These are phyloP conservation scores for Colletotrichum ledebouriae DNA, from an alignment of 2,329 filamentous ascomycete species.

Conservation along the genomic window DNA sequence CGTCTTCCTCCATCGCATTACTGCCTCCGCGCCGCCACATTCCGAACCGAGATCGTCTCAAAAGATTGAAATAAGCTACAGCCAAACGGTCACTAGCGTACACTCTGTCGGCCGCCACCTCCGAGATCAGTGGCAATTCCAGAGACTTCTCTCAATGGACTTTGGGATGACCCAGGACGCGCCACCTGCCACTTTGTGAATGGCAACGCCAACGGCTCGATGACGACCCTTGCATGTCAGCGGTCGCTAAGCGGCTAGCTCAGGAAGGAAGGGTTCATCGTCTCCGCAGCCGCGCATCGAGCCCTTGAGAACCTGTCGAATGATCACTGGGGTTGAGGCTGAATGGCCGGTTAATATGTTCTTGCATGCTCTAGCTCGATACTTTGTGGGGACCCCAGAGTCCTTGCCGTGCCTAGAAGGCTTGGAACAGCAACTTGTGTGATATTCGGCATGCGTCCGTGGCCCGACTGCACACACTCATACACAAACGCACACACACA, in stretches of 20 bases:
- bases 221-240: slow-evolving; percentile 40
- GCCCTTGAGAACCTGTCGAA: slow-evolving; percentile 20
- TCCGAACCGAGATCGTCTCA: background rate
- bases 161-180: background rate
- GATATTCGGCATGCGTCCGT: slow-evolving; percentile 20
- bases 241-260: slow-evolving; percentile 28
- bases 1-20: background rate
- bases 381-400: slow-evolving; percentile 29
- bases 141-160: background rate
- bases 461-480: slow-evolving; percentile 7
- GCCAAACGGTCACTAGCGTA: background rate
- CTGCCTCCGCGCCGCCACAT: background rate
- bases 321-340: slow-evolving; percentile 20
- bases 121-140: slow-evolving; percentile 35
- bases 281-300: slow-evolving; percentile 29
- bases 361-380: slow-evolving; percentile 18
- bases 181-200: slow-evolving; percentile 31
- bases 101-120: slow-evolving; percentile 13
- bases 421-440: slow-evolving; percentile 22
- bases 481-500: background rate
- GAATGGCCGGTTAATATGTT: slow-evolving; percentile 39
- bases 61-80: background rate
- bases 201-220: slow-evolving; percentile 20
- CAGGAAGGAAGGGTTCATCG: slow-evolving; percentile 17
- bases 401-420: slow-evolving; percentile 14